Base-by-base conservation (phyloP, 2,329 filamentous ascomycete species). In the Magnaporthiopsis incrustans region DNA sequence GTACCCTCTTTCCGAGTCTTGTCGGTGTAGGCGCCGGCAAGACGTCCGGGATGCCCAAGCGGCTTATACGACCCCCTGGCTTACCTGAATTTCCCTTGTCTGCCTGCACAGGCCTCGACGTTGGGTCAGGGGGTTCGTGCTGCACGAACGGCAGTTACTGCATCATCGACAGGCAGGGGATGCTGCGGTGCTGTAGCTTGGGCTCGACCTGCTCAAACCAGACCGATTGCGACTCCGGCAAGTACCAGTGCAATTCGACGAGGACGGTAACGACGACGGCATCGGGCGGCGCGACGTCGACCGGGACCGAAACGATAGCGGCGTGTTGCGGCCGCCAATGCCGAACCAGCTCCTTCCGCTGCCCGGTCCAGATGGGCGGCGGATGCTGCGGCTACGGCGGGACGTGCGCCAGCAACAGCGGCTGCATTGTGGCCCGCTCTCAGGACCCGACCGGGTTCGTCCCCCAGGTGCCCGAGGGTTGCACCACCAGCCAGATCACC, bases 361-460 rank as follows among this genome's bases (percentile, higher is more conserved):
- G 83, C 68, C 73, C 80, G 25, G 44, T 65, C 11, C 68, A 64
- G 2, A 75, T 80, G 33, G 81, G 82, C 64, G 78, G 78, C 25
- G 76, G 77, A 61, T 86, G 84, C 73, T 86, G 84, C 68, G 63
- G 69, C 11, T 82, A 77, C 67, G 79, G 76, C 57, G 73, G 71
- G 25, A 70, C 74, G 14, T 86, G 83, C 70, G 73, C 70, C 22
- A 68, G 73, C 2, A 57, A 65, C 5, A 84, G 80, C 66, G 64
- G 74, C 35, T 71, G 74, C 27, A 70, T 70, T 15, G 60, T 59
- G 1, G 57, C 65, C 4, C 15, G 65, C 18, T 64, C 67, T 8
- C 66, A 70, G 6, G 60, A 71, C 6, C 44, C 69, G 11, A 65
- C 64, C 7, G 70, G 70, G 1, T 33, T 74, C 15, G 73, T 77